phyloP scores from a whole-genome alignment of 139 green algal genomes.

The Chlamydomonas eustigma region DNA sequence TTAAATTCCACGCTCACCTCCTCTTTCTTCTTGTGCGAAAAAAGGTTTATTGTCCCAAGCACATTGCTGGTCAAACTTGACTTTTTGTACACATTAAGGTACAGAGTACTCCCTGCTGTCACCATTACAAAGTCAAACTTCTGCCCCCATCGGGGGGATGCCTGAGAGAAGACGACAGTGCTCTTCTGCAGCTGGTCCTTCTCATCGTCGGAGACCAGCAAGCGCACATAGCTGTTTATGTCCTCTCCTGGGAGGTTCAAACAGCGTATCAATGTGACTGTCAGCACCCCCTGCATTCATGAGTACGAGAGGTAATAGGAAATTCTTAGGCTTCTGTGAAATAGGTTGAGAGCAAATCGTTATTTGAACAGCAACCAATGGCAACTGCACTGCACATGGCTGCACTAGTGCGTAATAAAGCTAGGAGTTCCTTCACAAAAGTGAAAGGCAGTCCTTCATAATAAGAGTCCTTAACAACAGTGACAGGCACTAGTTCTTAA shows the following conservation, averaged over 20 bases:
- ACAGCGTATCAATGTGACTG: constrained; percentile 25
- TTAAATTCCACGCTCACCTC: too few relatives aligned
- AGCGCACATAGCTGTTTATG: constrained; percentile 5
- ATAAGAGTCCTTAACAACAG: too few relatives aligned
- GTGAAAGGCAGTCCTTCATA: too few relatives aligned
- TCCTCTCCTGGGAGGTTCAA: background rate
- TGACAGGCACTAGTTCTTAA: too few relatives aligned
- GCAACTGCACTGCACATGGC: too few relatives aligned
- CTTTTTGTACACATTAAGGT: constrained; percentile 1
- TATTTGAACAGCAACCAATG: too few relatives aligned
- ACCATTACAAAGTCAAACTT: constrained; percentile 72
- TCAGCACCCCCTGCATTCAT: constrained; percentile 27
- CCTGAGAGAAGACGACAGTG: constrained; percentile 44
- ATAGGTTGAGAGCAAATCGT: too few relatives aligned
- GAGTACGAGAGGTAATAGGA: too few relatives aligned
- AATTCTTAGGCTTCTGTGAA: too few relatives aligned
- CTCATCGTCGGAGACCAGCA: constrained; percentile 19
- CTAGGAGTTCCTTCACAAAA: too few relatives aligned
- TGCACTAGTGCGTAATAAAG: too few relatives aligned
- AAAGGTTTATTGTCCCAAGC: background rate
- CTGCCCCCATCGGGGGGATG: constrained; percentile 38
- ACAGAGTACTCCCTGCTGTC: constrained; percentile 9
- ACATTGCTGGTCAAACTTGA: background rate
- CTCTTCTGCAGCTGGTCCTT: constrained; percentile 29
- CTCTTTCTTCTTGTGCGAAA: background rate